Percentiles rank a stretch among this genome's conserved stretches.
phyloP scores from a whole-genome alignment of 768 basidiomycete species.

The Xerocomus spinulosus region DNA sequence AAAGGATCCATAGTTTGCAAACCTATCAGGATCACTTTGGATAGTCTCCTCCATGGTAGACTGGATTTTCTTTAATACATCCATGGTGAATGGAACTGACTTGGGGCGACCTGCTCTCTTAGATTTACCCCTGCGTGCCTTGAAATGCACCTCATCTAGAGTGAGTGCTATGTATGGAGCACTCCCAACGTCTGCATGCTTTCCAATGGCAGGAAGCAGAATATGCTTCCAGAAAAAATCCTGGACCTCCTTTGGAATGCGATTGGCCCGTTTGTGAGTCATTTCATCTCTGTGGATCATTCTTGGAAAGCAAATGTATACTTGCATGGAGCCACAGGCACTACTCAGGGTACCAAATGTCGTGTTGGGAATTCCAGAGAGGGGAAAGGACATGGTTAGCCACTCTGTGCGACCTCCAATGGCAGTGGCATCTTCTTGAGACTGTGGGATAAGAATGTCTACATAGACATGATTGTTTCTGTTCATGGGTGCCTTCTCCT shows the following conservation, averaged over 20 bases:
- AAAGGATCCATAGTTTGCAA: conserved; percentile 10
- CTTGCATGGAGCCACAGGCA: neutral
- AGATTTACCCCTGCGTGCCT: neutral
- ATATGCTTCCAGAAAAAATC: conserved; percentile 9
- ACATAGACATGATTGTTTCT: conserved; percentile 19
- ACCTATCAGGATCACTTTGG: neutral
- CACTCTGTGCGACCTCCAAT: conserved; percentile 6
- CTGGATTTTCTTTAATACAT: neutral
- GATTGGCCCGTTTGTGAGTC: neutral
- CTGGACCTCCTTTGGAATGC: conserved; percentile 6
- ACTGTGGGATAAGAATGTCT: conserved; percentile 11
- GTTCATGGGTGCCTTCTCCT: conserved; percentile 4
- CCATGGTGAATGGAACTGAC: conserved; percentile 6
- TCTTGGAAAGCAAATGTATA: conserved; percentile 11
- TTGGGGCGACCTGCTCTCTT: neutral
- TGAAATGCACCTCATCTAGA: conserved; percentile 3
- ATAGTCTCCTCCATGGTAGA: conserved; percentile 7
- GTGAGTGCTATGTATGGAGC: conserved; percentile 7
- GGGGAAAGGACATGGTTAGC: conserved; percentile 4
- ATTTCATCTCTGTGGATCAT: conserved; percentile 11
- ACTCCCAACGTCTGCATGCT: neutral
- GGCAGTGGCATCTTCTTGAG: neutral
- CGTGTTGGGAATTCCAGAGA: conserved; percentile 1
- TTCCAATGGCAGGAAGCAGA: conserved; percentile 4
- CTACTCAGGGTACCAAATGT: neutral